These are phyloP conservation scores for Epichloe uncinata DNA, from an alignment of 2,329 filamentous ascomycete genomes.

Conservation along the genomic window DNA sequence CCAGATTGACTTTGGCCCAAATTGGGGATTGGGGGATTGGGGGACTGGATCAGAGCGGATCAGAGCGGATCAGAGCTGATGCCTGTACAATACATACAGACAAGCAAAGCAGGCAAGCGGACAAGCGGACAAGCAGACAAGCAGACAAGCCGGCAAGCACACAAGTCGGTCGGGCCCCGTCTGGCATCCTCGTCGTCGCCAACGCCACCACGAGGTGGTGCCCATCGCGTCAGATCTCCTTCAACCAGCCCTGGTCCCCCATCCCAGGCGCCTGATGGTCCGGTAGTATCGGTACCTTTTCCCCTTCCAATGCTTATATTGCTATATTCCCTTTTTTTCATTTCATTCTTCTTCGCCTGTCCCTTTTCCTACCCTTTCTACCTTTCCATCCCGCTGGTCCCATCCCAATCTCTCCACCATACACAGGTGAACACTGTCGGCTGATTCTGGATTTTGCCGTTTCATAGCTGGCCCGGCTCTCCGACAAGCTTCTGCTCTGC, in stretches of 20 bases:
- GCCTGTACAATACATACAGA: too few relatives aligned
- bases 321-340: slow-evolving; percentile 5
- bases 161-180: background rate
- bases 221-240: slow-evolving; percentile 22
- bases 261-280: slow-evolving; percentile 4
- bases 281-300: slow-evolving; percentile 8
- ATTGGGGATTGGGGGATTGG: background rate
- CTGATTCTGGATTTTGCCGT: slow-evolving; percentile 6
- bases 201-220: slow-evolving; percentile 22
- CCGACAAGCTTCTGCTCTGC: slow-evolving; percentile 9
- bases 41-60: too few relatives aligned
- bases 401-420: background rate
- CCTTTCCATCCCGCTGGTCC: background rate
- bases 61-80: too few relatives aligned
- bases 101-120: too few relatives aligned
- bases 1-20: background rate
- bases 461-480: background rate
- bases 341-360: background rate
- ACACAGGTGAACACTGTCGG: background rate
- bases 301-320: slow-evolving; percentile 6
- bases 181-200: slow-evolving; percentile 9
- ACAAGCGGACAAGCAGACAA: too few relatives aligned
- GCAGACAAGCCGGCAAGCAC: too few relatives aligned
- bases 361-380: background rate
- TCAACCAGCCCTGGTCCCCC: slow-evolving; percentile 9